Percentiles rank a stretch among this genome's conserved stretches.
These are phyloP conservation scores for Gymnopus androsaceus DNA, from an alignment of 1,284 basidiomycete genomes.

Conservation along the genomic window DNA sequence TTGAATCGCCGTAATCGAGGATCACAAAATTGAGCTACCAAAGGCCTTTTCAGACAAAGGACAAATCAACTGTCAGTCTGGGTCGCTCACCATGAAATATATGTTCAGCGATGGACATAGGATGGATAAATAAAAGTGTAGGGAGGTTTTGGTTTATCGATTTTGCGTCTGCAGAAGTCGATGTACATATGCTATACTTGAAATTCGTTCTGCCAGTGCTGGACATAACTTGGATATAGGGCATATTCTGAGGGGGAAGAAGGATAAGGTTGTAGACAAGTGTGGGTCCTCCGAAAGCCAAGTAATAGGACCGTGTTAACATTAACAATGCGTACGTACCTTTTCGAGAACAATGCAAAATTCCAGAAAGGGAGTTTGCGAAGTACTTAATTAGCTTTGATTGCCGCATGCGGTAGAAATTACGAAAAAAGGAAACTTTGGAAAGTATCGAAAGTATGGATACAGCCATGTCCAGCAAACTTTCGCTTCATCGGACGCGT, in stretches of 20 bases:
- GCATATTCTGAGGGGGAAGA: constrained; percentile 10
- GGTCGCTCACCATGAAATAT: constrained; percentile 15
- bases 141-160: constrained; percentile 12
- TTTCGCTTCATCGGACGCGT: background rate
- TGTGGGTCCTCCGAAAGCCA: background rate
- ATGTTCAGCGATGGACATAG: constrained; percentile 13
- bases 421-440: background rate
- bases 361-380: background rate
- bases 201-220: constrained; percentile 12
- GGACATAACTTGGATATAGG: constrained; percentile 11
- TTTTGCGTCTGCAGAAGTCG: constrained; percentile 5
- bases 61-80: no score
- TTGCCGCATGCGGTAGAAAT: background rate
- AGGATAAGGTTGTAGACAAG: background rate
- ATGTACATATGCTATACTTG: constrained; percentile 19
- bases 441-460: background rate
- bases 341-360: background rate
- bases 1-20: constrained; percentile 18
- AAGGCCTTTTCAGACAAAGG: background rate
- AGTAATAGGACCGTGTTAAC: background rate
- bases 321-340: background rate
- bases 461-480: background rate
- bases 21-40: constrained; percentile 18
- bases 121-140: constrained; percentile 20
- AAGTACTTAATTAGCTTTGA: background rate